Percentiles rank a stretch among this genome's conserved stretches.
Conservation (phyloP, 306 rosid species). For the Citrullus colocynthis region DNA sequence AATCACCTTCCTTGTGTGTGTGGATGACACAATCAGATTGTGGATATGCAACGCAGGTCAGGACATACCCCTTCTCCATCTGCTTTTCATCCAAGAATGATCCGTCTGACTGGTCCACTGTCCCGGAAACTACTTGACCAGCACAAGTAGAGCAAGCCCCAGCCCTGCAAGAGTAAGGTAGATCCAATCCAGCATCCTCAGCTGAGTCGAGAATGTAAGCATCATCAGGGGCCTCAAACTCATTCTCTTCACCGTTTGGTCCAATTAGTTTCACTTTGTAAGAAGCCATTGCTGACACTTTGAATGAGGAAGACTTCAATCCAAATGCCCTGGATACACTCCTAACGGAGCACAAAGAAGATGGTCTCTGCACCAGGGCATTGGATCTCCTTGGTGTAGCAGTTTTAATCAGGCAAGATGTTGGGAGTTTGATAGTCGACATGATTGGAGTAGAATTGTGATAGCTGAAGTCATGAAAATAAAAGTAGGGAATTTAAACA, state of each 20-base stretch:
- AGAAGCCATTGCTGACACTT: slow-evolving; percentile 37
- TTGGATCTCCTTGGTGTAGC: slow-evolving; percentile 13
- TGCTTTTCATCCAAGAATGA: slow-evolving; percentile 50
- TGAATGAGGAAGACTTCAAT: slow-evolving; percentile 35
- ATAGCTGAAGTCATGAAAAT: slow-evolving; percentile 11
- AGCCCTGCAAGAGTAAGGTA: slow-evolving; percentile 72
- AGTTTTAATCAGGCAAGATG: slow-evolving; percentile 17
- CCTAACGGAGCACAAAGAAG: slow-evolving; percentile 26
- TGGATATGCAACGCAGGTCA: slow-evolving; percentile 53
- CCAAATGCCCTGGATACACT: slow-evolving; percentile 35
- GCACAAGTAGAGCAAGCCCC: slow-evolving; percentile 84
- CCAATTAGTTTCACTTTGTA: slow-evolving; percentile 57
- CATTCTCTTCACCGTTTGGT: slow-evolving; percentile 41
- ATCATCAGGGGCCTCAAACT: slow-evolving; percentile 59
- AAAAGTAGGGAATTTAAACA: background rate
- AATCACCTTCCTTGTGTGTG: slow-evolving; percentile 53
- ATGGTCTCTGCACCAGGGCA: slow-evolving; percentile 19
- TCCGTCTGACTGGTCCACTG: slow-evolving; percentile 56
- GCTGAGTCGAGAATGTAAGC: slow-evolving; percentile 58
- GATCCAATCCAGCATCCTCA: slow-evolving; percentile 57
- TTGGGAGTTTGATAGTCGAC: slow-evolving; percentile 22
- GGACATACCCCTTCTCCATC: slow-evolving; percentile 37
- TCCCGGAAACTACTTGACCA: slow-evolving; percentile 28
- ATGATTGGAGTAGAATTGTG: slow-evolving; percentile 23
- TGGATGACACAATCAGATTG: slow-evolving; percentile 43